Percentiles rank a stretch among this genome's conserved stretches.
Evolutionary conservation across 257 asterid genomes (phyloP).

Genomic region (Gynochthodes officinalis): DNA sequence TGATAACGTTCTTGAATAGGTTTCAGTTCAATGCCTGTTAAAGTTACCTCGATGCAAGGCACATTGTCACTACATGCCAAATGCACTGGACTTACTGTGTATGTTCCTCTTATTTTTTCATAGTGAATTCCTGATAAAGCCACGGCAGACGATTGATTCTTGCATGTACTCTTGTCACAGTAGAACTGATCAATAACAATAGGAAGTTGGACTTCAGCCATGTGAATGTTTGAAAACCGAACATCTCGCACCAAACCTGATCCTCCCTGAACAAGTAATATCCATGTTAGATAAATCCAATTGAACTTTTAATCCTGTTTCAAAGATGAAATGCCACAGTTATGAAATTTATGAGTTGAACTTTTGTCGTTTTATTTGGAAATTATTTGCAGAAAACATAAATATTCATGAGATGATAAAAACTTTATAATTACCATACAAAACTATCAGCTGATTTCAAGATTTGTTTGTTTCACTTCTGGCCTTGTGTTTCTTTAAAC

Average conservation of each 20-base stretch:
- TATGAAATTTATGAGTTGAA: background rate
- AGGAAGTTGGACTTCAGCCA: slow-evolving; percentile 76
- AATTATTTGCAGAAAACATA: background rate
- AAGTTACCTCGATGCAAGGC: slow-evolving; percentile 76
- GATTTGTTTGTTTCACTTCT: background rate
- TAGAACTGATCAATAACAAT: slow-evolving; percentile 88
- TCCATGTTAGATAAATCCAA: background rate
- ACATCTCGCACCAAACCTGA: slow-evolving; percentile 76
- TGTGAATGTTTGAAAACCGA: slow-evolving; percentile 77
- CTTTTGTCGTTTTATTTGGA: background rate
- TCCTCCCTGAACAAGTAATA: slow-evolving; percentile 62
- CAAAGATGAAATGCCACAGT: too few relatives aligned
- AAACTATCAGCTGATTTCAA: background rate
- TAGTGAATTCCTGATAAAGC: slow-evolving; percentile 76
- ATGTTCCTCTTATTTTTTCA: slow-evolving; percentile 72
- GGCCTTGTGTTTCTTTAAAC: background rate
- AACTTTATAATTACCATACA: background rate
- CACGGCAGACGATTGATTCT: slow-evolving; percentile 76
- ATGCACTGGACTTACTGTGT: slow-evolving; percentile 88
- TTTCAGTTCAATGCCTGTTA: slow-evolving; percentile 51
- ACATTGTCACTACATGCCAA: slow-evolving; percentile 78
- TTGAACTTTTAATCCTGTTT: too few relatives aligned
- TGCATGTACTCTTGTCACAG: slow-evolving; percentile 70
- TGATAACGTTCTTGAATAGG: slow-evolving; percentile 63
- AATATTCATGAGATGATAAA: background rate